phyloP scores from a whole-genome alignment of 805 yeast genomes.

The Wickerhamiella vanderwaltii region DNA sequence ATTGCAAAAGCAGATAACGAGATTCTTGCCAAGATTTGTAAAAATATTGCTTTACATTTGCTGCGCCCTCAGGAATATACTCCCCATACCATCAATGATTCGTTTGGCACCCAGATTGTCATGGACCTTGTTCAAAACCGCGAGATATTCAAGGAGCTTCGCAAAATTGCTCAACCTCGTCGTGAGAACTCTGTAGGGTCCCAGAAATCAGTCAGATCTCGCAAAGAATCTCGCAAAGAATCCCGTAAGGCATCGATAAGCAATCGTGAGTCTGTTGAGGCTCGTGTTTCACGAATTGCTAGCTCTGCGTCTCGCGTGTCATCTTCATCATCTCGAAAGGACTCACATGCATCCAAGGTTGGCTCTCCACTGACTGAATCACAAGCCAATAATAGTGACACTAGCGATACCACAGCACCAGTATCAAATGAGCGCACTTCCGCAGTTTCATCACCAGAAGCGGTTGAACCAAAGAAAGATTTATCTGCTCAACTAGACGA shows the following conservation, averaged over 20 bases:
- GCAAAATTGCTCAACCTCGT: conserved; percentile 22
- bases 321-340: too few species aligned
- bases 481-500: conserved; percentile 5
- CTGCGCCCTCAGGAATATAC: conserved; percentile 41
- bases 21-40: conserved; percentile 35
- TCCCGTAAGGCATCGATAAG: background rate
- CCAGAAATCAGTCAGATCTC: background rate
- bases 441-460: too few species aligned
- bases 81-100: conserved; percentile 41
- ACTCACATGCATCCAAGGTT: too few species aligned
- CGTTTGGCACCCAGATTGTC: conserved; percentile 46
- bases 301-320: conserved; percentile 7
- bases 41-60: conserved; percentile 54
- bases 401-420: too few species aligned
- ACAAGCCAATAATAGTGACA: too few species aligned
- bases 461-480: too few species aligned
- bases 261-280: conserved; percentile 13
- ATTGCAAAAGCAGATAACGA: conserved; percentile 32
- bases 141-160: conserved; percentile 56
- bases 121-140: conserved; percentile 50
- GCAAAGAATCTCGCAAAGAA: background rate
- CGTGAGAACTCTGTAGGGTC: conserved; percentile 3
- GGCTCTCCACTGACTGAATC: too few species aligned
- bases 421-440: too few species aligned
- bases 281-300: conserved; percentile 11